Percentiles rank a stretch among this genome's conserved stretches.
phyloP scores from a whole-genome alignment of 2,329 filamentous ascomycete genomes.

The Gaeumannomyces sp. region DNA sequence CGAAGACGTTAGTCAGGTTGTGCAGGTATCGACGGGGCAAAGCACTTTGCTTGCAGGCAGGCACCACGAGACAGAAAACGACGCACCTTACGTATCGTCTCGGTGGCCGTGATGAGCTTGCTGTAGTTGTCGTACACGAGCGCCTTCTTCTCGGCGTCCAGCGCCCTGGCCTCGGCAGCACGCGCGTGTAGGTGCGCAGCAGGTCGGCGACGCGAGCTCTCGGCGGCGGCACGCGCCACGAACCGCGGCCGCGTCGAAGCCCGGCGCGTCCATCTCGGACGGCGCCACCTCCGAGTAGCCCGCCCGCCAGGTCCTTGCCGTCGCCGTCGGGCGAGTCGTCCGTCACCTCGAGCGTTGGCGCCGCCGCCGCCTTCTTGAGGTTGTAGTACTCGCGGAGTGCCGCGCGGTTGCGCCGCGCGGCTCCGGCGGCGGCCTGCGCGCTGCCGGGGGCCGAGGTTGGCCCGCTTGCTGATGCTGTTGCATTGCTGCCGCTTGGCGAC shows the following conservation, averaged over 20 bases:
- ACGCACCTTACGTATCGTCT: slow-evolving; percentile 75
- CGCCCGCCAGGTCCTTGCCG: slow-evolving; percentile 6
- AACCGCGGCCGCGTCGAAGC: slow-evolving; percentile 70
- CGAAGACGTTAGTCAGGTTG: not conserved
- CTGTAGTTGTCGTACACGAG: slow-evolving; percentile 98
- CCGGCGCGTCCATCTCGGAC: slow-evolving; percentile 66
- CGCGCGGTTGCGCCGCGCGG: slow-evolving; percentile 61
- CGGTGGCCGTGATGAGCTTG: slow-evolving; percentile 92
- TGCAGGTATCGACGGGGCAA: not conserved
- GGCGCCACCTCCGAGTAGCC: slow-evolving; percentile 51
- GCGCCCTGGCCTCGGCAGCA: slow-evolving; percentile 76
- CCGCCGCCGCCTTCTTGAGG: slow-evolving; percentile 46
- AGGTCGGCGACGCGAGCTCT: slow-evolving; percentile 61
- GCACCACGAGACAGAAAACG: slow-evolving; percentile 3
- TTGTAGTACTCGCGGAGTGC: slow-evolving; percentile 95
- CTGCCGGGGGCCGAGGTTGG: slow-evolving; percentile 20
- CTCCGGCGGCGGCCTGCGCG: slow-evolving; percentile 17
- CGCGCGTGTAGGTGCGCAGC: slow-evolving; percentile 61
- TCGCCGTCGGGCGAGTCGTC: slow-evolving; percentile 28
- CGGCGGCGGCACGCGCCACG: slow-evolving; percentile 54
- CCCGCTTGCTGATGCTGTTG: slow-evolving; percentile 18
- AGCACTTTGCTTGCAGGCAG: too few relatives aligned
- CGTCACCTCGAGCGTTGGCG: slow-evolving; percentile 37
- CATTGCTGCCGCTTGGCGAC: slow-evolving; percentile 42
- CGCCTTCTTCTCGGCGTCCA: slow-evolving; percentile 95